phyloP scores from a whole-genome alignment of 192 early-diverging fungal genomes.

The Funneliformis geosporum region DNA sequence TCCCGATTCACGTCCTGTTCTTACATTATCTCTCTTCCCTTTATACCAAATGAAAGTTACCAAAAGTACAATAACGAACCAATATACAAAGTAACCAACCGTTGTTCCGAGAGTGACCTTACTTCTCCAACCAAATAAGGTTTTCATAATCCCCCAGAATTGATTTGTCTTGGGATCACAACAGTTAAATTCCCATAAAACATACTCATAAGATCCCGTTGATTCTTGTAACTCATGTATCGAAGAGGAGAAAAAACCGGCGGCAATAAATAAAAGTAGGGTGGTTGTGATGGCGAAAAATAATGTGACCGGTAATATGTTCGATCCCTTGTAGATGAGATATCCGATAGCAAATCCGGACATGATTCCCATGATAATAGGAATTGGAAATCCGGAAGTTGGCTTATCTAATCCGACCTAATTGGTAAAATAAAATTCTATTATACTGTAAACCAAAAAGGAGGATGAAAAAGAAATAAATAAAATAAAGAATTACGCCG shows the following conservation, averaged over 20 bases:
- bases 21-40: neutral
- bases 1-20: neutral
- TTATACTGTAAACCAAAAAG: neutral
- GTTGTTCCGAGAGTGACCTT: constrained; percentile 74
- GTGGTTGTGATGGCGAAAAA: constrained; percentile 77
- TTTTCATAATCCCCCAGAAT: constrained; percentile 73
- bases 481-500: constrained; percentile 68
- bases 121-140: constrained; percentile 78
- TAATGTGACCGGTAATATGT: constrained; percentile 67
- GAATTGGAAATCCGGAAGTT: constrained; percentile 75
- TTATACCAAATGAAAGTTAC: neutral
- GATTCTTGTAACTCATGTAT: constrained; percentile 71
- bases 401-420: constrained; percentile 63
- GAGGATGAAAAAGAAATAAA: constrained; percentile 20
- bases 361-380: constrained; percentile 71
- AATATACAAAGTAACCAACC: constrained; percentile 79
- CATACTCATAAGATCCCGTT: constrained; percentile 51
- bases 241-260: constrained; percentile 73
- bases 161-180: constrained; percentile 59
- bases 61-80: constrained; percentile 39
- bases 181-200: constrained; percentile 63
- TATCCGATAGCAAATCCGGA: constrained; percentile 71
- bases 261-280: constrained; percentile 77
- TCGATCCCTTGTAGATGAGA: constrained; percentile 72
- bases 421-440: neutral